Percentiles rank a stretch among this genome's conserved stretches.
Evolutionary conservation across 2,329 filamentous ascomycete genomes (phyloP).

Genomic region (Onygenales sp.): DNA sequence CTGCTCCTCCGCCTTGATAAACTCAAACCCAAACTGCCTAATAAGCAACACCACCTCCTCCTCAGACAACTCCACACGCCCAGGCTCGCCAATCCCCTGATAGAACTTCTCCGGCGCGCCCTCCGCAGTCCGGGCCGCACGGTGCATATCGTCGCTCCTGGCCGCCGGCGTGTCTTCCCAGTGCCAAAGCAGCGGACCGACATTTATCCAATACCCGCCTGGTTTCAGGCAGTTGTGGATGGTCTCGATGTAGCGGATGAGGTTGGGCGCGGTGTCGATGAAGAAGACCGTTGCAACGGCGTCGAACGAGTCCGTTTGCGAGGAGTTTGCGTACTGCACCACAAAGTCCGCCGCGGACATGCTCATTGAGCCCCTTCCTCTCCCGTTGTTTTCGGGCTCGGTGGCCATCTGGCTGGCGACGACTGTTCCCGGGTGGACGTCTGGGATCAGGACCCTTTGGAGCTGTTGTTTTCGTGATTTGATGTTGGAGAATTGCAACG

Average conservation of each 20-base stretch:
- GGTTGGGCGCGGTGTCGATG: slow-evolving; percentile 89
- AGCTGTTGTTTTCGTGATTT: slow-evolving; percentile 64
- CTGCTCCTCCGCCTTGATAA: slow-evolving; percentile 54
- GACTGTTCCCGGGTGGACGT: slow-evolving; percentile 59
- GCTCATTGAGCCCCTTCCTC: slow-evolving; percentile 59
- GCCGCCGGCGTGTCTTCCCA: slow-evolving; percentile 67
- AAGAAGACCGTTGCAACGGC: slow-evolving; percentile 90
- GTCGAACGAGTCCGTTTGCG: slow-evolving; percentile 58
- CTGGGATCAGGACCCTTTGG: slow-evolving; percentile 63
- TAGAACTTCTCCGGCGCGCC: slow-evolving; percentile 15
- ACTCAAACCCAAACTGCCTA: slow-evolving; percentile 62
- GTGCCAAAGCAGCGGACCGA: slow-evolving; percentile 91
- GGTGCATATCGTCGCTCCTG: slow-evolving; percentile 33
- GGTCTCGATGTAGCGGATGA: slow-evolving; percentile 81
- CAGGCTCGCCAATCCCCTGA: slow-evolving; percentile 73
- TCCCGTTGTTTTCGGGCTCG: slow-evolving; percentile 7
- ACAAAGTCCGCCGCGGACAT: slow-evolving; percentile 94
- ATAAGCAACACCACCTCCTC: slow-evolving; percentile 78
- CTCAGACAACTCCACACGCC: slow-evolving; percentile 79
- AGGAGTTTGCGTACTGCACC: slow-evolving; percentile 63
- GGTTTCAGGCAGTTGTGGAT: slow-evolving; percentile 67
- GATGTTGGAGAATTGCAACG: slow-evolving; percentile 83
- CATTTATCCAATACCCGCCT: slow-evolving; percentile 77
- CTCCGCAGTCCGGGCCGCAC: slow-evolving; percentile 25
- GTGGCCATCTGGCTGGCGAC: slow-evolving; percentile 33